Percentiles rank a stretch among this genome's conserved stretches.
Conservation (phyloP, 306 rosid genomes). For the Castanospermum australe region DNA sequence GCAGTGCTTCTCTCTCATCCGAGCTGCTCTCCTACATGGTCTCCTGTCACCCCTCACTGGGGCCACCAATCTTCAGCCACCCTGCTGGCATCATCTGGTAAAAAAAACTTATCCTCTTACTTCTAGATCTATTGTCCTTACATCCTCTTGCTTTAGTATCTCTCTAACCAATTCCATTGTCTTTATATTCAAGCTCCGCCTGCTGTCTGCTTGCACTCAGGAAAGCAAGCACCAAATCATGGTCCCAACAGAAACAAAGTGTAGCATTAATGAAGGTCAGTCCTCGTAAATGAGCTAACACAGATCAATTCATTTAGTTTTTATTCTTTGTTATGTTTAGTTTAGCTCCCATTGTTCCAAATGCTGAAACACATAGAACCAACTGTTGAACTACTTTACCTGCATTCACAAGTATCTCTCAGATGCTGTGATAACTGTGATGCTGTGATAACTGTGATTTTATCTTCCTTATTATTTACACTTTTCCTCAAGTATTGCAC, state of each 20-base stretch:
- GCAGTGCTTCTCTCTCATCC: not conserved
- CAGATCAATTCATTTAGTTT: not conserved
- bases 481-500: not conserved
- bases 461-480: not conserved
- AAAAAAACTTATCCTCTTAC: not conserved
- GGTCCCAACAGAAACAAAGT: slow-evolving; percentile 1
- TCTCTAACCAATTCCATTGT: not conserved
- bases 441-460: not conserved
- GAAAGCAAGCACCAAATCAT: not conserved
- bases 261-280: slow-evolving; percentile 27
- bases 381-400: not conserved
- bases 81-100: slow-evolving; percentile 9
- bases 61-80: not conserved
- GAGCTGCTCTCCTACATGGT: not conserved
- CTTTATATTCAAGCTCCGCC: slow-evolving; percentile 20
- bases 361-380: not conserved
- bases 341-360: not conserved
- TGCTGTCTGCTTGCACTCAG: not conserved
- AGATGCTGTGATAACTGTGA: not conserved
- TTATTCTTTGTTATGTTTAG: not conserved
- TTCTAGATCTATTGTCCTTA: not conserved
- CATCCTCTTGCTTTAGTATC: not conserved
- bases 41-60: not conserved
- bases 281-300: not conserved
- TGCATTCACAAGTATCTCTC: not conserved